Conservation (phyloP, 2,329 filamentous ascomycete species). For the Metarhizium humberi region DNA sequence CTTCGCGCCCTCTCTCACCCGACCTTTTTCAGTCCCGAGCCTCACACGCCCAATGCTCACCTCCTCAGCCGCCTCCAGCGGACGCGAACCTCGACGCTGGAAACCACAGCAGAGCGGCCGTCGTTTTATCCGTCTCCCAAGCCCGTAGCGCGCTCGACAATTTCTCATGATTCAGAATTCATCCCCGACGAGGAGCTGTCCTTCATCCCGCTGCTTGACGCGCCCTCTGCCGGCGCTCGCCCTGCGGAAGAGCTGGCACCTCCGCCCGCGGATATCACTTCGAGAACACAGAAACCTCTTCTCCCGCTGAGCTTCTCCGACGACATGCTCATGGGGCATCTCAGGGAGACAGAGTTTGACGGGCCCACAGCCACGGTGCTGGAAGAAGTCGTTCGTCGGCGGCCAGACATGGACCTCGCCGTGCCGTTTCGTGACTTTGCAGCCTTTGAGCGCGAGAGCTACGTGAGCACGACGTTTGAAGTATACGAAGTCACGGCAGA, state of each 20-base stretch:
- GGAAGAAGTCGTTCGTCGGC: conserved; percentile 24
- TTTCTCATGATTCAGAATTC: conserved; percentile 11
- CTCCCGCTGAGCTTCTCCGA: conserved; percentile 26
- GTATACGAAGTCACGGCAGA: conserved; percentile 46
- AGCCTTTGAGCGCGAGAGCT: conserved; percentile 26
- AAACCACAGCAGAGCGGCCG: conserved; percentile 15
- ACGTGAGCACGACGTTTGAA: conserved; percentile 43
- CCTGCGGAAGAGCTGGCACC: not conserved
- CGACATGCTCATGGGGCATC: conserved; percentile 30
- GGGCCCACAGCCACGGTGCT: conserved; percentile 30
- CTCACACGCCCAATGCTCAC: not conserved
- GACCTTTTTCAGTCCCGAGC: conserved; percentile 10
- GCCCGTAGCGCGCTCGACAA: conserved; percentile 13
- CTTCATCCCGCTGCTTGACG: conserved; percentile 22
- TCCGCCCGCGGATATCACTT: not conserved
- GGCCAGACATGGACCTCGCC: conserved; percentile 22
- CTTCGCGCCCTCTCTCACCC: conserved; percentile 15
- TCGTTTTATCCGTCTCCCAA: conserved; percentile 14
- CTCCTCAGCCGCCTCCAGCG: conserved; percentile 7
- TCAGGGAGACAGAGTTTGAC: conserved; percentile 32
- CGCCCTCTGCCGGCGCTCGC: not conserved
- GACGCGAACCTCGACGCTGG: conserved; percentile 19
- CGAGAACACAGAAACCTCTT: conserved; percentile 10
- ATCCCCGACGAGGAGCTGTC: conserved; percentile 20
- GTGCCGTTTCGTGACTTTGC: conserved; percentile 24